Conservation (phyloP, 148 eudicot genomes). For the Vaccinium corymbosum region DNA sequence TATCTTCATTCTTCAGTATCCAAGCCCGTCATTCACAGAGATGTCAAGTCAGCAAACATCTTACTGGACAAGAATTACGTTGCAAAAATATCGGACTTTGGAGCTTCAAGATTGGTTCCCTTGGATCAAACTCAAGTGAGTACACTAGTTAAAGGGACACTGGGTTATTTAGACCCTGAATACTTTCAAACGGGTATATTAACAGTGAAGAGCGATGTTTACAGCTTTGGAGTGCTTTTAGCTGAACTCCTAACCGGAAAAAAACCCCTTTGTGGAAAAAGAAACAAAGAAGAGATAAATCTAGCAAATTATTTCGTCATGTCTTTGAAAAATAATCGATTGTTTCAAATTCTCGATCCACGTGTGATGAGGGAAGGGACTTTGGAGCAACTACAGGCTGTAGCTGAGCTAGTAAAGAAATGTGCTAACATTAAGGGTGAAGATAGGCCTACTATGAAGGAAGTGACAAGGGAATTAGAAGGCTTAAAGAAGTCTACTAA, state of each 20-base stretch:
- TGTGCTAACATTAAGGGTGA: not conserved
- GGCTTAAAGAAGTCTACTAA: slow-evolving; percentile 9
- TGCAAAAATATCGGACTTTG: slow-evolving; percentile 23
- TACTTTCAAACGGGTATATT: slow-evolving; percentile 27
- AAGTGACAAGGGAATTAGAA: slow-evolving; percentile 23
- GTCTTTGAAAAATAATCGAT: not conserved
- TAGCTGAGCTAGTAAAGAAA: slow-evolving; percentile 19
- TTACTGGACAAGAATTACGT: slow-evolving; percentile 10
- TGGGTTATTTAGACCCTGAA: slow-evolving; percentile 34
- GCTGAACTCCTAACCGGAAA: slow-evolving; percentile 19
- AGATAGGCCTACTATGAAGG: slow-evolving; percentile 18
- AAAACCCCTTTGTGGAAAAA: slow-evolving; percentile 13
- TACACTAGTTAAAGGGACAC: slow-evolving; percentile 15
- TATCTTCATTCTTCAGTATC: slow-evolving; percentile 30
- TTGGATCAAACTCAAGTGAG: slow-evolving; percentile 21
- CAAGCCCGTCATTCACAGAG: slow-evolving; percentile 23
- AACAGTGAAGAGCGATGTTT: slow-evolving; percentile 22
- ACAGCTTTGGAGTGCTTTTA: slow-evolving; percentile 21
- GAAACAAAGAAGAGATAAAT: slow-evolving; percentile 14
- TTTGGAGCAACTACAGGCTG: not conserved
- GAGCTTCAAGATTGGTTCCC: slow-evolving; percentile 23
- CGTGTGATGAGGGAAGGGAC: too few species aligned
- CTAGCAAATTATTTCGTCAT: slow-evolving; percentile 16
- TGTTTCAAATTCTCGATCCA: not conserved
- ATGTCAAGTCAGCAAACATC: slow-evolving; percentile 25